Conservation (phyloP, 73 alveolate species). For the Diophrys sp. region DNA sequence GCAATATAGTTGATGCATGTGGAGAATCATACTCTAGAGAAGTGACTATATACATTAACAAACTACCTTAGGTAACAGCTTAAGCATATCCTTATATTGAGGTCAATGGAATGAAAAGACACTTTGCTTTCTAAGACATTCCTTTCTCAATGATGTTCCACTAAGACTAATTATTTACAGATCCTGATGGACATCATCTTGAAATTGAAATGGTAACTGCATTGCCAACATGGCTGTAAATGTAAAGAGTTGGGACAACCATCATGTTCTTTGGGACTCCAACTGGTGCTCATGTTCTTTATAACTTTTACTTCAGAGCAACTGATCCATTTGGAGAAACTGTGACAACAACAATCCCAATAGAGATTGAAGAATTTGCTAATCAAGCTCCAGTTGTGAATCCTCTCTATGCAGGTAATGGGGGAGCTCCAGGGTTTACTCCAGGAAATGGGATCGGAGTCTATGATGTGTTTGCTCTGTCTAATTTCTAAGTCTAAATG, state of each 20-base stretch:
- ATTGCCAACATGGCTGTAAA: not conserved
- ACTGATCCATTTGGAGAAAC: slow-evolving; percentile 2
- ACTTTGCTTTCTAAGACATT: not conserved
- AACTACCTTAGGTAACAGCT: not conserved
- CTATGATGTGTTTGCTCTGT: not conserved
- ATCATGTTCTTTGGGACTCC: not conserved
- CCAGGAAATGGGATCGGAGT: not conserved
- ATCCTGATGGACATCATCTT: not conserved
- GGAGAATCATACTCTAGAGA: not conserved
- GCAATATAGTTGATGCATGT: not conserved
- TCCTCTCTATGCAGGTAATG: not conserved
- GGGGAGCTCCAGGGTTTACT: not conserved
- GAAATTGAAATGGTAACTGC: not conserved
- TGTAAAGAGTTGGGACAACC: not conserved
- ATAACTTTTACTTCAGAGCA: not conserved
- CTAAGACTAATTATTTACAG: not conserved
- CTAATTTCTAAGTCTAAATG: not conserved
- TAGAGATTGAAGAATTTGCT: not conserved
- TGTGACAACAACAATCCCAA: not conserved
- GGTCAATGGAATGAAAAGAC: too few species aligned
- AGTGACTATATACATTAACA: not conserved
- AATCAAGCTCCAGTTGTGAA: not conserved
- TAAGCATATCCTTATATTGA: too few species aligned
- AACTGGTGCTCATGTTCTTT: not conserved
- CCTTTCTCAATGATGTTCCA: not conserved